Evolutionary conservation across 495 filamentous ascomycete species (phyloP).

Genomic region (Podospora appendiculata): DNA sequence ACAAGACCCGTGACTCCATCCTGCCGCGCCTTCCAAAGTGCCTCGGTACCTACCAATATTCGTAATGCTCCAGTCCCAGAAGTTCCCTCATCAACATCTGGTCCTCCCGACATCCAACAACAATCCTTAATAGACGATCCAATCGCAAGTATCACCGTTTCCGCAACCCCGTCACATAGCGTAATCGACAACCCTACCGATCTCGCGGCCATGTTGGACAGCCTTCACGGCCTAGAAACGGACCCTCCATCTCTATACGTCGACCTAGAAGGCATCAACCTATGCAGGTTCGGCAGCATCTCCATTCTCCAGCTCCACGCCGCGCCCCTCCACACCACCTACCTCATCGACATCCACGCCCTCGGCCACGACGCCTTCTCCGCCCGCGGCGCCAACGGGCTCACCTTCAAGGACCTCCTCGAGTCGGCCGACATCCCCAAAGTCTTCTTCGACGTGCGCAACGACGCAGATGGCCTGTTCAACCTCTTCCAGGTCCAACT

Average conservation of each 20-base stretch:
- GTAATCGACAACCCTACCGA: no score
- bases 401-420: conserved; percentile 43
- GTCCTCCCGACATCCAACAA: no score
- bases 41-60: no score
- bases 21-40: no score
- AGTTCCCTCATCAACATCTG: no score
- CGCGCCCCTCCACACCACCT: conserved; percentile 8
- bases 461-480: conserved; percentile 50
- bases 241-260: conserved; percentile 38
- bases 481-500: conserved; percentile 32
- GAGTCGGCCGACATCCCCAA: conserved; percentile 38
- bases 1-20: no score
- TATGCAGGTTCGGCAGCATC: conserved; percentile 40
- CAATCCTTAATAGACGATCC: no score
- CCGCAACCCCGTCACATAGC: no score
- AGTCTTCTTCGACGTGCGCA: conserved; percentile 50
- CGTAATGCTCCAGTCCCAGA: no score
- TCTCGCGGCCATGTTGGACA: no score
- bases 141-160: no score
- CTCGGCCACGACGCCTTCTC: conserved; percentile 38
- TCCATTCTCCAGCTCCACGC: conserved; percentile 42
- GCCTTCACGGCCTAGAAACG: no score
- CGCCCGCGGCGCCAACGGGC: conserved; percentile 15
- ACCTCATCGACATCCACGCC: conserved; percentile 44
- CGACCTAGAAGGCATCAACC: conserved; percentile 47